These are phyloP conservation scores for Phaeotremella fagi DNA, from an alignment of 768 basidiomycete genomes.

Conservation along the genomic window DNA sequence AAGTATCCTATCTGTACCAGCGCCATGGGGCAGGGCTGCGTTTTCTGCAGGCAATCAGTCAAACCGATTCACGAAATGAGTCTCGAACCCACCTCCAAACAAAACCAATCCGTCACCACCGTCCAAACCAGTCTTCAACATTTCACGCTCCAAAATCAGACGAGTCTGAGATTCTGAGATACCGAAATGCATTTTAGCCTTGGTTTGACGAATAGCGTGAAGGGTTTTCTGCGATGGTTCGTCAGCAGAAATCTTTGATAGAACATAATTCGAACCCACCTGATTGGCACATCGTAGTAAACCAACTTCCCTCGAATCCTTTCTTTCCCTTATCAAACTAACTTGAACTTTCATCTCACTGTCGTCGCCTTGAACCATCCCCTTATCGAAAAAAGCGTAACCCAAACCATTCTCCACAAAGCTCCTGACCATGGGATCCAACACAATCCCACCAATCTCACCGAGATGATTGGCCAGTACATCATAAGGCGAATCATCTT, in stretches of 20 bases:
- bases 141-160: constrained; percentile 57
- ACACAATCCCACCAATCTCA: constrained; percentile 50
- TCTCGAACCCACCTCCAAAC: constrained; percentile 63
- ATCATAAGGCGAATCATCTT: constrained; percentile 64
- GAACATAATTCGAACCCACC: constrained; percentile 50
- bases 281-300: constrained; percentile 75
- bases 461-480: constrained; percentile 51
- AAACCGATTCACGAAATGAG: background rate
- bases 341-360: constrained; percentile 51
- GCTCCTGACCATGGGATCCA: constrained; percentile 39
- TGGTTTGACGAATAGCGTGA: constrained; percentile 65
- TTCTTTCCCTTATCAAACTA: constrained; percentile 65
- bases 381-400: constrained; percentile 58
- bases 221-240: constrained; percentile 70
- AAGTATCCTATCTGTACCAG: constrained; percentile 64
- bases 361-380: constrained; percentile 49
- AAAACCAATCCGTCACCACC: constrained; percentile 62
- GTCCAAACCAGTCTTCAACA: constrained; percentile 59
- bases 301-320: constrained; percentile 64
- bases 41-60: constrained; percentile 56
- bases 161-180: constrained; percentile 70
- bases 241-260: background rate
- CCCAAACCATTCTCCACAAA: constrained; percentile 57
- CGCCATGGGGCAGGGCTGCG: constrained; percentile 79
- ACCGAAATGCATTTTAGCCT: constrained; percentile 61